Conservation (phyloP, 2,329 filamentous ascomycete species). For the Aspergillus sp. region DNA sequence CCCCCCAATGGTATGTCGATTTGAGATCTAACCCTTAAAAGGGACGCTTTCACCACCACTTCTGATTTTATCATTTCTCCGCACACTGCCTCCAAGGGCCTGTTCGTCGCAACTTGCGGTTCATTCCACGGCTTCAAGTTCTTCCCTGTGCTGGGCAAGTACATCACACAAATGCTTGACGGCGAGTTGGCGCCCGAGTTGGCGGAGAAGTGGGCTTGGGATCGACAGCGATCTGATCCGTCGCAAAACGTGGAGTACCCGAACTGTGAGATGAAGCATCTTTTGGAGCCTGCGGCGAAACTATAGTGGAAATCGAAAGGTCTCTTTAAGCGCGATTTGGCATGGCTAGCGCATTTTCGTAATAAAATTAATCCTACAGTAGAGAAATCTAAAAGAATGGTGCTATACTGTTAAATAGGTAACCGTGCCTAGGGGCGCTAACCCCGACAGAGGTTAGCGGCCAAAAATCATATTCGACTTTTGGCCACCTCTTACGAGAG, state of each 20-base stretch:
- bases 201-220: conserved; percentile 25
- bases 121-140: conserved; percentile 23
- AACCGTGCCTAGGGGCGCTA: too few relatives aligned
- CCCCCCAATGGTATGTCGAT: too few relatives aligned
- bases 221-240: conserved; percentile 48
- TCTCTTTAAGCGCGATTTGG: too few relatives aligned
- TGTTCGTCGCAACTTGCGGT: conserved; percentile 33
- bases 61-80: conserved; percentile 43
- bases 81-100: conserved; percentile 31
- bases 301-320: too few relatives aligned
- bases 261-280: conserved; percentile 47
- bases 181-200: conserved; percentile 15
- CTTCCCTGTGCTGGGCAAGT: conserved; percentile 22
- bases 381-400: too few relatives aligned
- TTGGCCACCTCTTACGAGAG: too few relatives aligned
- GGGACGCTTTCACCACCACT: conserved; percentile 56
- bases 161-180: conserved; percentile 19
- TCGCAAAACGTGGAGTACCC: conserved; percentile 48
- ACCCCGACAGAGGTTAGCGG: too few relatives aligned
- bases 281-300: conserved; percentile 31
- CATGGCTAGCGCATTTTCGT: too few relatives aligned
- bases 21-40: conserved; percentile 19
- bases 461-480: too few relatives aligned
- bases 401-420: too few relatives aligned
- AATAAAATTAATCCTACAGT: too few relatives aligned